Base-by-base conservation (phyloP, 140 eudicot genomes). In the Oenanthe javanica region DNA sequence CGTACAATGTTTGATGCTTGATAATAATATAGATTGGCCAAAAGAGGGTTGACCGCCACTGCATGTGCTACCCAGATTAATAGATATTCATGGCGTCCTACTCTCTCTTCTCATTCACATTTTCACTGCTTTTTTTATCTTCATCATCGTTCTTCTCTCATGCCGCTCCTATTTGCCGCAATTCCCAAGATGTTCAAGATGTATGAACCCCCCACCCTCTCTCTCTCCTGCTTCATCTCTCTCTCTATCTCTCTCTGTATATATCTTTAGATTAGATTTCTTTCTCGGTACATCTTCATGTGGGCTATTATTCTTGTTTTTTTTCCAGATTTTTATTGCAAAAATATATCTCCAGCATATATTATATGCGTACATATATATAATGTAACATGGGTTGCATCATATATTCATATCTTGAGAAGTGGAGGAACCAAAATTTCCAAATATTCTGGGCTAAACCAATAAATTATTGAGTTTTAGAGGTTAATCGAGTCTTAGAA, bases 101-200 rank as follows among this genome's bases (percentile, higher is more conserved):
- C 49, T 18, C 48, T 36, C 76, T 36, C 76, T 42, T 71, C 13
- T 3, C 76, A 15, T 71, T 16, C 4, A 18, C 50, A 42, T 0
- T 71, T 71, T 42, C 42, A 23, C 27, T 61, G 11, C 16, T 40
- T 4, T 71, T 71, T 7, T 18, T 8, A 6, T 71, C 25, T 71
- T 70, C 72, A 15, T 38, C 48, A 36, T 70, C 76, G 6, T 31
- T 71, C 49, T 42, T 40, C 50, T 71, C 31, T 11, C 23, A 38
- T 40, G 76, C 76, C 50, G 51, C 51, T 71, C 49, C 76, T 25
- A 16, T 71, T 42, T 71, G 76, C 51, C 76, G 76, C 25, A 42
- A 2, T 0, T 2, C 76, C 1, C 15, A 42, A 71, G 76, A 71
- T 16, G 23, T 71, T 18, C 76, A 18, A 71, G 76, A 40, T 23